Evolutionary conservation across 768 basidiomycete species (phyloP), one percentile per base, ranked within the genome.

Genomic region (Auriscalpium microsporum): DNA sequence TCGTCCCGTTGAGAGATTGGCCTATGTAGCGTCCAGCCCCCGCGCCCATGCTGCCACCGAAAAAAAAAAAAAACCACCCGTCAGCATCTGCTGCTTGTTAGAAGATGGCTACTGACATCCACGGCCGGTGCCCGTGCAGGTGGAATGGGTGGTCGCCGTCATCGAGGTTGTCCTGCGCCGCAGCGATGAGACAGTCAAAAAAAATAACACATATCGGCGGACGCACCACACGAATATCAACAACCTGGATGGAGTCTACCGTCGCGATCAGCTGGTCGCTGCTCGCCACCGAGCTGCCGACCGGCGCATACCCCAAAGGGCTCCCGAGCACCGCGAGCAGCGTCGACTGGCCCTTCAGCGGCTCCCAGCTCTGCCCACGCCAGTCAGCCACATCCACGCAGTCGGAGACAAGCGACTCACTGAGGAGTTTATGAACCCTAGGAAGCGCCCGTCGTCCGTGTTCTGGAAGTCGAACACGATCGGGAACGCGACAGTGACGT

Each of bases 131-230:
- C 1, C 59, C 54, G 3, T 61, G 58, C 40, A 61, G 23, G 16
- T 58, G 59, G 45, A 58, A 60, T 1, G 59, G 56, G 10, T 55
- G 59, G 33, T 60, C 59, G 28, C 59, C 57, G 14, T 60, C 57
- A 11, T 60, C 57, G 21, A 60, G 44, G 45, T 56, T 61, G 17
- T 58, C 45, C 57, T 58, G 37, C 28, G 21, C 8, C 46, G 14
- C 42, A 14, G 36, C 10, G 16, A 14, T 5, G 16, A 21, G n/a
- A 10, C 11, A 48, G 11, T 11, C 0, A 10, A 35, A n/a, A 16
- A 46, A 4, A 28, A 14, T 5, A 13, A 17, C n/a, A 35, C 21
- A n/a, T 17, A 52, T 35, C 33, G 45, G 36, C 21, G 21, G 16
- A 40, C 56, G 40, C 23, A 55, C 53, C 10, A 61, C 40, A 3